A percentile compares a stretch with the other conserved stretches of the same genome.
phyloP scores from a whole-genome alignment of 768 basidiomycete species.

The Podaxis pistillaris region DNA sequence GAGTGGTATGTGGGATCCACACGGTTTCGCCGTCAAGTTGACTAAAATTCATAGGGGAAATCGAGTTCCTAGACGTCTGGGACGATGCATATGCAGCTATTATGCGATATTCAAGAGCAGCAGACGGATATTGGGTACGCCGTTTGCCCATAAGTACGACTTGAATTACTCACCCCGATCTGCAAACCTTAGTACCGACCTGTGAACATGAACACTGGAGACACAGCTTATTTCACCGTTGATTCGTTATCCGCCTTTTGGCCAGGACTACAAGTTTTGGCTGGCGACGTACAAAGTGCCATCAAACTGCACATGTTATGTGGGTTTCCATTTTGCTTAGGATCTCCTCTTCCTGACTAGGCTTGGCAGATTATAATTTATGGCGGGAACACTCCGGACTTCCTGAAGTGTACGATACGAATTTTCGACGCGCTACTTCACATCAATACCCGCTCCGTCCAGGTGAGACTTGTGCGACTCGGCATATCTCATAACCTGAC shows the following conservation, averaged over 20 bases:
- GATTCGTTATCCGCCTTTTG: slow-evolving; percentile 97
- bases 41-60: slow-evolving; percentile 50
- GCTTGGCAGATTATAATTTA: slow-evolving; percentile 77
- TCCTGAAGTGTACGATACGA: slow-evolving; percentile 91
- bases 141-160: not conserved
- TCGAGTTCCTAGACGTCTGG: slow-evolving; percentile 81
- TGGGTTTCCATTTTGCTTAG: slow-evolving; percentile 32
- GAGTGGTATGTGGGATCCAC: slow-evolving; percentile 48
- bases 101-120: slow-evolving; percentile 80
- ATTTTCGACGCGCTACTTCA: slow-evolving; percentile 66
- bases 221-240: slow-evolving; percentile 72
- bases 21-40: not conserved
- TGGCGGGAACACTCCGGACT: slow-evolving; percentile 87
- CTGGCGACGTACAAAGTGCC: slow-evolving; percentile 84
- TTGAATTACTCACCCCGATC: not conserved
- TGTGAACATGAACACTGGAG: slow-evolving; percentile 78
- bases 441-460: slow-evolving; percentile 81
- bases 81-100: slow-evolving; percentile 78
- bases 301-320: slow-evolving; percentile 91
- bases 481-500: not conserved
- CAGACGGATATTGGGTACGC: slow-evolving; percentile 86
- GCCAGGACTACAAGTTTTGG: slow-evolving; percentile 91
- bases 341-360: not conserved
- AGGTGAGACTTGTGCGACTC: slow-evolving; percentile 34
- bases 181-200: slow-evolving; percentile 64